Evolutionary conservation across 2,329 filamentous ascomycete species (phyloP), one percentile per base, ranked within the genome.

Genomic region (Dothideomycetes sp.): DNA sequence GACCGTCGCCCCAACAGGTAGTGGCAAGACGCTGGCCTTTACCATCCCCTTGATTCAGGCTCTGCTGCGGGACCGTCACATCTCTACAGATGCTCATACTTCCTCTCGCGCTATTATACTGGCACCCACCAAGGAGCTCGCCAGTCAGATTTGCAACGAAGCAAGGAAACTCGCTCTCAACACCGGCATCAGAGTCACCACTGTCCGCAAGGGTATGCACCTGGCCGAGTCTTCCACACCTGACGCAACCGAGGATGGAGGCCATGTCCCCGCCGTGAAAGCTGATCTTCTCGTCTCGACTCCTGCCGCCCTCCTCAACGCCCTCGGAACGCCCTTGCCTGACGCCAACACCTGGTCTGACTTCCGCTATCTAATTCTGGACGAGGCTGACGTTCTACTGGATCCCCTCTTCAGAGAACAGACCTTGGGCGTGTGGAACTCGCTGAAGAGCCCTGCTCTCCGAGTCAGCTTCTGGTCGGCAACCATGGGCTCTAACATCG

Each of bases 11-110:
- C 91, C 91, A 1, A 98, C 91, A 0, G 91, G 91, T 17, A 96
- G 89, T 58, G 91, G 91, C 33, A 98, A 98, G 68, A 98, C 91
- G 0, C 68, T 98, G 47, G 86, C 87, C 14, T 98, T 95, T 53
- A 62, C 96, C 52, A 83, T 98, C 31, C 88, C 89, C 0, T 72
- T 87, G 3, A 78, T 98, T 50, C 81, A 94, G 54, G 73, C 75
- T 34, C 78, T 94, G 14, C 47, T 60, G n/a, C 48, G 50, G 3
- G 48, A 57, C 31, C 49, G 50, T 15, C 43, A 45, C 5, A 36
- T 43, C 15, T 19, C 31, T 5, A 19, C 37, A 5, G n/a, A n/a
- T 19, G 37, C n/a, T 18, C 55, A 55, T 22, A 32, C 16, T 14
- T 47, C 3, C 56, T 59, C 17, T 54, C 55, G 12, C 22, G 65